Base-by-base conservation (phyloP, 148 eudicot genomes). In the Heliosperma pusillum region DNA sequence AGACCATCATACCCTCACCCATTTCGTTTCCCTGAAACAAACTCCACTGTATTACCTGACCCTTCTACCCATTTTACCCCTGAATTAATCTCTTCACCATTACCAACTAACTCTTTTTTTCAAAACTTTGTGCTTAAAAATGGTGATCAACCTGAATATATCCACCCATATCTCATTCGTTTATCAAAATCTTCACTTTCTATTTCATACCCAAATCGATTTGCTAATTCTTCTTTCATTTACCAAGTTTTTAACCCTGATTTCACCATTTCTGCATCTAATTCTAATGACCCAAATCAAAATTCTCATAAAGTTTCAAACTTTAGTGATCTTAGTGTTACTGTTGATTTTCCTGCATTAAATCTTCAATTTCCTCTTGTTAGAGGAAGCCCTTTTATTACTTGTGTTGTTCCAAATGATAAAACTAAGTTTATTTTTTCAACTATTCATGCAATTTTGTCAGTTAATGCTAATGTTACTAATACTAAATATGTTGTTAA, bases 41-140 rank as follows among this genome's bases (percentile, higher is more conserved):
- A 87, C 21, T 89, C 99, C 52, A 63, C 75, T 0, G 91, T 90
- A 74, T 84, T 95, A 29, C 99, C 99, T 2, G 91, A 92, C 66
- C 99, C 99, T 0, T 81, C 93, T 22, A 63, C 19, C 10, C 92
- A 87, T 82, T 90, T 95, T 85, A 72, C 94, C 17, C 88, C 83
- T 17, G 20, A 80, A 24, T 89, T 90, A 56, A 82, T 82, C 79
- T 63, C 89, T 1, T 71, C 82, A 24, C 97, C 99, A 24, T 75
- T 95, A 1, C 99, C 99, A 26, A 95, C 99, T 0, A 95, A 92
- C 68, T 86, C 97, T 4, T 92, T 92, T 80, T 95, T 95, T 83
- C 97, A 95, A 60, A 95, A 95, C 83, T 87, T 92, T 33, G 89
- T 83, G 74, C 87, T 95, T 1, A 92, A 95, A 80, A 89, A 88